Evolutionary conservation across 257 asterid genomes (phyloP).

Genomic region (Scutellaria minor): DNA sequence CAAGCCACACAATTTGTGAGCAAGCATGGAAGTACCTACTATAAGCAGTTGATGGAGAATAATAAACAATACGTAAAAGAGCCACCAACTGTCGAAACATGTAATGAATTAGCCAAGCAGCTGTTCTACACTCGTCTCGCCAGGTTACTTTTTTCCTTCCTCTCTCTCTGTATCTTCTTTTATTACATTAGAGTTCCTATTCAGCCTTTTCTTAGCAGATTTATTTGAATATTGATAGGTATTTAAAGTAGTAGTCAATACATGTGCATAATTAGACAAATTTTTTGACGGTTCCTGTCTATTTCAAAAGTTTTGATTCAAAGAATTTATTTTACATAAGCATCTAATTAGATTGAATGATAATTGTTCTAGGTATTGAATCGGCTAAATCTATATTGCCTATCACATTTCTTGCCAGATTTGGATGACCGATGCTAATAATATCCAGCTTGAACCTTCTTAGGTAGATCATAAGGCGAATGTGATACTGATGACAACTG

Average conservation of each 20-base stretch:
- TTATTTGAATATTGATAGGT: neutral
- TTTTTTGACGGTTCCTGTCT: neutral
- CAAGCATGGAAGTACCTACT: conserved; percentile 60
- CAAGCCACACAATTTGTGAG: conserved; percentile 56
- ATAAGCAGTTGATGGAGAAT: conserved; percentile 69
- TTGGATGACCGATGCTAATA: no score
- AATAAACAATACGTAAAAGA: conserved; percentile 63
- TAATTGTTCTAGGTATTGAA: neutral
- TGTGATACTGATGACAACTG: no score
- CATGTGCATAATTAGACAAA: neutral
- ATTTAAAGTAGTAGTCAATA: conserved; percentile 2
- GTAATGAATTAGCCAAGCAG: conserved; percentile 65
- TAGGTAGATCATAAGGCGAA: no score
- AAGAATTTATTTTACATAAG: neutral
- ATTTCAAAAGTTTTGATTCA: neutral
- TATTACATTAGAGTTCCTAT: neutral
- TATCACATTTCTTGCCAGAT: no score
- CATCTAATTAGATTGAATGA: no score
- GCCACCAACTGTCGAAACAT: conserved; percentile 70
- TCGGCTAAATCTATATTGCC: no score
- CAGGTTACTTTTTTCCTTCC: conserved; percentile 45
- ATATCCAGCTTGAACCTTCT: no score
- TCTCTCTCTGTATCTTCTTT: neutral
- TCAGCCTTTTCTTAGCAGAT: neutral
- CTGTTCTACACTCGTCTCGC: conserved; percentile 70